Base-by-base conservation (phyloP, 768 basidiomycete species). In the Tulasnella sp. region DNA sequence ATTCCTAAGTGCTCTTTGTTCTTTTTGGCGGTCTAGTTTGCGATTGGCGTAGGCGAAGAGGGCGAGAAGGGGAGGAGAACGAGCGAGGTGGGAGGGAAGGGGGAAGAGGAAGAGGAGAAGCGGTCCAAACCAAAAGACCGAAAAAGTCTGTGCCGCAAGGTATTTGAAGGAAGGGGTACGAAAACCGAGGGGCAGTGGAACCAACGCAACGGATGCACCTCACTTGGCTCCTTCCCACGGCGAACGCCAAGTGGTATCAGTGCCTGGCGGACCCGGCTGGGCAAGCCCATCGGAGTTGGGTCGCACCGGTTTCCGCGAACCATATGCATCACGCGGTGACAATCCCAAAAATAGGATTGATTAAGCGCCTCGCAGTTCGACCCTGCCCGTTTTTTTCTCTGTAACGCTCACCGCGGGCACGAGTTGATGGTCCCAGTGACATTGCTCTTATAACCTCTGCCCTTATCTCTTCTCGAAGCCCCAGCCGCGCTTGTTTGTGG, bases 41-140 rank as follows among this genome's bases (percentile, higher is more conserved):
- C 34, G 64, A 37, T 69, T 34, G 64, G 31, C 60, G 31, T 11
- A 16, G 64, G 20, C 18, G 64, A 69, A 37, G 16, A 20, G 64
- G 28, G 31, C 7, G 58, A 24, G 9, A 2, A 22, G 64, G 24
- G 34, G 64, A 14, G 64, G 31, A 37, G 18, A 69, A 37, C 24
- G 64, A 37, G 16, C 2, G 60, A 60, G 58, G 24, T 3, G 48
- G 54, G 22, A n/a, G 22, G 54, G 54, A 12, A 22, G 24, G 24
- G 11, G 50, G 54, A 1, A 54, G 54, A 54, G 24, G 54, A 54
- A 12, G 54, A 54, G 11, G 46, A 54, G 54, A 54, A 54, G 54
- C 64, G 31, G 64, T 69, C 64, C 64, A 69, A 69, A 34, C 64
- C 64, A 28, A 69, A 69, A 69, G 64, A 20, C 24, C 64, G 64